Percentiles rank a stretch among this genome's conserved stretches.
Evolutionary conservation across 805 yeast species (phyloP).

Genomic region (Metschnikowia picachoensis): DNA sequence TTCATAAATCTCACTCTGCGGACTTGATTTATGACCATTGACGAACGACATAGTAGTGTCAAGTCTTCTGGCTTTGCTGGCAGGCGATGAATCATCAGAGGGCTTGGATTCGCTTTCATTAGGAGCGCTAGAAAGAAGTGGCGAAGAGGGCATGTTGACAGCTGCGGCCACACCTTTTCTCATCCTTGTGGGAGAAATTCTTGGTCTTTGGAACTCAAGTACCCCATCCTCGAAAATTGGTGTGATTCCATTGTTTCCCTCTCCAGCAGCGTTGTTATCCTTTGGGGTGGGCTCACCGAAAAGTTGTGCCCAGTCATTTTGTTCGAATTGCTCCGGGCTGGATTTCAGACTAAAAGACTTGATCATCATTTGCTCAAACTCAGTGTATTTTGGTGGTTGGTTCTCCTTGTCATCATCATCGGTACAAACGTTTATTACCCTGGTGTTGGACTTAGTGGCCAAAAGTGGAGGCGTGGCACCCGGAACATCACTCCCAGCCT

Average conservation of each 20-base stretch:
- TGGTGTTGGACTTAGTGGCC: conserved; percentile 54
- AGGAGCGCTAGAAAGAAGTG: conserved; percentile 23
- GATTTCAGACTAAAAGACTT: conserved; percentile 28
- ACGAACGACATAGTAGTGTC: conserved; percentile 30
- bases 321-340: conserved; percentile 36
- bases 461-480: conserved; percentile 44
- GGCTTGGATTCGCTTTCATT: conserved; percentile 11
- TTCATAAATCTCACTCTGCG: conserved; percentile 15
- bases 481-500: conserved; percentile 7
- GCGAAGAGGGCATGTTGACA: conserved; percentile 41
- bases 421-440: conserved; percentile 50
- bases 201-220: conserved; percentile 32
- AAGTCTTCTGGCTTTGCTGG: conserved; percentile 30
- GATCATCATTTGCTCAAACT: conserved; percentile 25
- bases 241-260: conserved; percentile 15
- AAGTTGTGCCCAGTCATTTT: conserved; percentile 41
- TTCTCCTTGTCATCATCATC: conserved; percentile 29
- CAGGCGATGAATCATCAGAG: conserved; percentile 27
- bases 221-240: conserved; percentile 22
- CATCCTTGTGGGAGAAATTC: conserved; percentile 23
- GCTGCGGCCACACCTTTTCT: conserved; percentile 21
- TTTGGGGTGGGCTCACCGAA: conserved; percentile 42
- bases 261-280: conserved; percentile 19
- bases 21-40: conserved; percentile 17
- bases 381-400: conserved; percentile 21